Conservation (phyloP, 73 alveolate genomes). For the Stentor coeruleus region DNA sequence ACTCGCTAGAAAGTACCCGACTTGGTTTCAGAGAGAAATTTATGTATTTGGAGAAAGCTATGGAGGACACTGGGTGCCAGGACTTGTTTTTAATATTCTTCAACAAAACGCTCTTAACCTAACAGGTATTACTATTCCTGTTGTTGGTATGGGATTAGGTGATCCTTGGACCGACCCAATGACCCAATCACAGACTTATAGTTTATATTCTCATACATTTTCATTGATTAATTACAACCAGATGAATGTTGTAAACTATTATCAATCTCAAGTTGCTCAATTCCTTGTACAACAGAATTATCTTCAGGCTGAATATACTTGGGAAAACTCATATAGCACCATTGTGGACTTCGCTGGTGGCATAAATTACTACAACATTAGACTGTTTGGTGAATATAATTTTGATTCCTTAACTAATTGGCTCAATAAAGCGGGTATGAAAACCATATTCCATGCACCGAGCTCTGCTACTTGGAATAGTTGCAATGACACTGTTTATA, state of each 20-base stretch:
- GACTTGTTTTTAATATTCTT: constrained; percentile 34
- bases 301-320: not conserved
- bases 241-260: not conserved
- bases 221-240: not conserved
- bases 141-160: constrained; percentile 39
- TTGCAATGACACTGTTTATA: constrained; percentile 53
- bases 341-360: not conserved
- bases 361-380: not conserved
- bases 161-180: constrained; percentile 22
- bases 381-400: not conserved
- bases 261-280: not conserved
- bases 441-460: constrained; percentile 27
- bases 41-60: constrained; percentile 77
- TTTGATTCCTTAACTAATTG: not conserved
- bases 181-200: not conserved
- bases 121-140: constrained; percentile 29
- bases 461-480: constrained; percentile 46
- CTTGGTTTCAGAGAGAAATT: constrained; percentile 52
- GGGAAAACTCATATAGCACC: not conserved
- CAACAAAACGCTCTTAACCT: constrained; percentile 4
- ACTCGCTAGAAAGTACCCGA: constrained; percentile 58
- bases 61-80: constrained; percentile 86
- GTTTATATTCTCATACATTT: not conserved
- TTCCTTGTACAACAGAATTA: not conserved
- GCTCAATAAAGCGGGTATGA: not conserved